Percentiles rank a stretch among this genome's conserved stretches.
Conservation (phyloP, 2,329 filamentous ascomycete species). For the Epichloe hybrida region DNA sequence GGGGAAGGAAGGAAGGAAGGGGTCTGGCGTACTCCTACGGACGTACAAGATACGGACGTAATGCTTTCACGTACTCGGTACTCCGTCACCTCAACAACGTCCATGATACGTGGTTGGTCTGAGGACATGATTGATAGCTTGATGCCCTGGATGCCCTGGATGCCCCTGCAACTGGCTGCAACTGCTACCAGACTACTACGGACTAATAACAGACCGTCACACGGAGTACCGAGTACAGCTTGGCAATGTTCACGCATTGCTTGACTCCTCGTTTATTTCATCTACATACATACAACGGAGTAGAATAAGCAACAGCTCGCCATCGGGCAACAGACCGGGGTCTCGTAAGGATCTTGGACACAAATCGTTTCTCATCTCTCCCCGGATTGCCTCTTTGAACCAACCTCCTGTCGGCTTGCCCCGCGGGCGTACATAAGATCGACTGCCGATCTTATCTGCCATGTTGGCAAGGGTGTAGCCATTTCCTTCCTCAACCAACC, state of each 20-base stretch:
- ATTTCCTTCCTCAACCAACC: neutral
- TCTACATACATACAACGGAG: too few species aligned
- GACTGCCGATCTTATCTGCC: neutral
- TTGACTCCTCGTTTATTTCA: too few species aligned
- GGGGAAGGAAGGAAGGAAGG: neutral
- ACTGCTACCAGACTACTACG: neutral
- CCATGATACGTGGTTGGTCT: neutral
- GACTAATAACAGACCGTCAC: too few species aligned
- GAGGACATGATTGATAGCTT: neutral
- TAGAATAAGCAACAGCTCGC: too few species aligned
- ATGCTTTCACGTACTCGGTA: slow-evolving; percentile 12
- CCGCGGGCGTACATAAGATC: neutral
- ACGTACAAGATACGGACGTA: slow-evolving; percentile 10
- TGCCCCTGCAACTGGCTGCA: neutral
- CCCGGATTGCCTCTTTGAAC: neutral
- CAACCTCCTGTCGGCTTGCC: neutral
- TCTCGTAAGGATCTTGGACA: neutral
- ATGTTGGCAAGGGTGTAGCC: neutral
- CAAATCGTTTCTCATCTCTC: neutral
- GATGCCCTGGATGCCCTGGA: neutral
- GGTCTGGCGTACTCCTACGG: neutral
- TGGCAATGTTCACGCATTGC: too few species aligned
- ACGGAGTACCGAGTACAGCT: too few species aligned
- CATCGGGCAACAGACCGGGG: too few species aligned
- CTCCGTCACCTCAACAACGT: neutral